phyloP scores from a whole-genome alignment of 768 basidiomycete species.

The Kwoniella europaea region DNA sequence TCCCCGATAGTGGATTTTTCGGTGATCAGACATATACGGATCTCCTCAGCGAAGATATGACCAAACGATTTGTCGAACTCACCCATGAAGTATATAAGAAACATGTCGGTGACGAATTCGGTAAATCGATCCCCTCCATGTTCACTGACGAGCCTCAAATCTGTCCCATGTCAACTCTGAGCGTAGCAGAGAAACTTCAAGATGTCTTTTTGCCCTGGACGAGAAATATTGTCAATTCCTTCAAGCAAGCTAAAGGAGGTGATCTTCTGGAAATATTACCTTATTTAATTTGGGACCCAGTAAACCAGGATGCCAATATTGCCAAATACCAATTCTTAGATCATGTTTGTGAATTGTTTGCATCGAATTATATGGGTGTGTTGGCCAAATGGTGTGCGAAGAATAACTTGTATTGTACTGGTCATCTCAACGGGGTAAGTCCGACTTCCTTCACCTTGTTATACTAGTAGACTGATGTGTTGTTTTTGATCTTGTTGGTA shows the following conservation, averaged over 20 bases:
- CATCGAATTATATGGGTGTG: constrained; percentile 25
- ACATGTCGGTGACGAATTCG: constrained; percentile 38
- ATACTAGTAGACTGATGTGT: too few relatives aligned
- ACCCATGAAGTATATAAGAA: constrained; percentile 44
- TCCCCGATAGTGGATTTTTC: constrained; percentile 35
- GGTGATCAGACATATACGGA: constrained; percentile 42
- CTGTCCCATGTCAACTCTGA: constrained; percentile 29
- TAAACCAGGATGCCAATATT: constrained; percentile 20
- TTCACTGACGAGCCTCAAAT: constrained; percentile 50
- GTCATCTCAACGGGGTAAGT: constrained; percentile 37
- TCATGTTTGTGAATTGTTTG: constrained; percentile 41
- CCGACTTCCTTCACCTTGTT: background rate
- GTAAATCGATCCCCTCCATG: constrained; percentile 37
- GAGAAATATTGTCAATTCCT: constrained; percentile 16
- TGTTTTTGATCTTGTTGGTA: background rate
- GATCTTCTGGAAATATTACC: constrained; percentile 39
- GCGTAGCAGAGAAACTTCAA: constrained; percentile 18
- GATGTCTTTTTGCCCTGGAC: constrained; percentile 49
- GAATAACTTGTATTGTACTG: constrained; percentile 31
- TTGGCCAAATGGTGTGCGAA: constrained; percentile 40
- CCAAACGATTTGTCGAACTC: constrained; percentile 35
- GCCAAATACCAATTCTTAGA: constrained; percentile 36
- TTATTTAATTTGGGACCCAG: constrained; percentile 39
- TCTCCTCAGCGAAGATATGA: constrained; percentile 29
- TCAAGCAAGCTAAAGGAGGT: constrained; percentile 19